phyloP scores from a whole-genome alignment of 2,329 filamentous ascomycete species.

The Nemania abortiva region DNA sequence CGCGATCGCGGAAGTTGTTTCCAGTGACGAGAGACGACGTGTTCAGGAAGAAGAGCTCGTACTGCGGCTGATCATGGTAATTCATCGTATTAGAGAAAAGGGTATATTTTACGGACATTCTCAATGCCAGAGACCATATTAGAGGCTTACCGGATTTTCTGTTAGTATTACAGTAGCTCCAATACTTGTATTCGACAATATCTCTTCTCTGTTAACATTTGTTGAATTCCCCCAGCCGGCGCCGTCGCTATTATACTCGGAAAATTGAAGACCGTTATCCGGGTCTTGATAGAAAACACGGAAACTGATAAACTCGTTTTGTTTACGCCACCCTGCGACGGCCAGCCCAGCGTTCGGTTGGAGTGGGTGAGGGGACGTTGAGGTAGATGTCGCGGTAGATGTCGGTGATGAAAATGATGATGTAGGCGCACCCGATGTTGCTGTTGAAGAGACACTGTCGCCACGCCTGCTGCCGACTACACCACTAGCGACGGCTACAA shows the following conservation, averaged over 20 bases:
- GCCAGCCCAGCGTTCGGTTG: slow-evolving; percentile 3
- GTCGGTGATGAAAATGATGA: background rate
- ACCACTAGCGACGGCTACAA: slow-evolving; percentile 7
- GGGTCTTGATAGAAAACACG: slow-evolving; percentile 24
- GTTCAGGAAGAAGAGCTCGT: slow-evolving; percentile 16
- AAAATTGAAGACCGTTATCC: slow-evolving; percentile 7
- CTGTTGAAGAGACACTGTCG: no score
- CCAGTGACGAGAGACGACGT: background rate
- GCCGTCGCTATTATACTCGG: slow-evolving; percentile 2
- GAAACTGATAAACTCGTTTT: background rate
- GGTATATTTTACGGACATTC: no score
- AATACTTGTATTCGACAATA: background rate
- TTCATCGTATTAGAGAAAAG: background rate
- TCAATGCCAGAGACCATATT: background rate
- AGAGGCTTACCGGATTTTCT: background rate
- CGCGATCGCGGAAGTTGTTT: slow-evolving; percentile 10
- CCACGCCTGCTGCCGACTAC: slow-evolving; percentile 6
- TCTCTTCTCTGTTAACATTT: slow-evolving; percentile 6
- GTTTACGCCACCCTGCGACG: slow-evolving; percentile 12
- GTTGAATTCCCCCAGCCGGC: background rate
- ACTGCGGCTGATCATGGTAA: slow-evolving; percentile 4
- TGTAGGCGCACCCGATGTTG: no score
- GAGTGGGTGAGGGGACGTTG: background rate
- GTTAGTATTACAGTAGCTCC: background rate
- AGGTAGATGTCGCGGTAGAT: background rate